Evolutionary conservation across 2,329 filamentous ascomycete genomes (phyloP).

Genomic region (Talaromyces pinophilus): DNA sequence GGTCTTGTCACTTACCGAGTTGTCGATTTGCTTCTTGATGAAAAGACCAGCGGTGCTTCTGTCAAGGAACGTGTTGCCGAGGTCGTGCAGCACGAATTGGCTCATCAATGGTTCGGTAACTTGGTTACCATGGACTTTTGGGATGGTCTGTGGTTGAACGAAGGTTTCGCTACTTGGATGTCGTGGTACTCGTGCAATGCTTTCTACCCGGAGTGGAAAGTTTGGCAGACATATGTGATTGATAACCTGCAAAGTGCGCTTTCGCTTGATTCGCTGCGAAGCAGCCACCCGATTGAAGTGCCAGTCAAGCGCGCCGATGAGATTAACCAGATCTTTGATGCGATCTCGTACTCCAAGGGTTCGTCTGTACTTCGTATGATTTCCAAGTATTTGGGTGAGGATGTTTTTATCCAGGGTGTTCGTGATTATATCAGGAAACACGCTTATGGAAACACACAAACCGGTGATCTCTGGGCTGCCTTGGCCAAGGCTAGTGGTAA

Average conservation of each 20-base stretch:
- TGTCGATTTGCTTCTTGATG: constrained; percentile 85
- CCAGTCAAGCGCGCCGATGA: constrained; percentile 93
- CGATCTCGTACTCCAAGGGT: constrained; percentile 96
- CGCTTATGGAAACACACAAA: constrained; percentile 93
- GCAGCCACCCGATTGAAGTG: constrained; percentile 94
- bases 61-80: constrained; percentile 93
- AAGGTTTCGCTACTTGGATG: constrained; percentile 90
- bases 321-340: constrained; percentile 97
- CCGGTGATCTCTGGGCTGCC: constrained; percentile 85
- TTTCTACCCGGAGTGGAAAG: constrained; percentile 98
- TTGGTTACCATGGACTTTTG: constrained; percentile 98
- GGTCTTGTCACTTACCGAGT: constrained; percentile 92
- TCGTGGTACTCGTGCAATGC: constrained; percentile 91
- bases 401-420: constrained; percentile 88
- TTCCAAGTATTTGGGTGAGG: constrained; percentile 90
- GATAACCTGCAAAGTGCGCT: constrained; percentile 88
- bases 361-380: constrained; percentile 97
- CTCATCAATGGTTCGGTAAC: constrained; percentile 98
- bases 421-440: constrained; percentile 91
- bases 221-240: constrained; percentile 93
- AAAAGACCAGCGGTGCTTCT: constrained; percentile 84
- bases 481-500: constrained; percentile 87
- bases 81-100: constrained; percentile 93
- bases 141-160: constrained; percentile 96
- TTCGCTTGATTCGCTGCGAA: constrained; percentile 83